Evolutionary conservation across 441 rosid species (phyloP).

Genomic region (Hypseocharis bilobata): DNA sequence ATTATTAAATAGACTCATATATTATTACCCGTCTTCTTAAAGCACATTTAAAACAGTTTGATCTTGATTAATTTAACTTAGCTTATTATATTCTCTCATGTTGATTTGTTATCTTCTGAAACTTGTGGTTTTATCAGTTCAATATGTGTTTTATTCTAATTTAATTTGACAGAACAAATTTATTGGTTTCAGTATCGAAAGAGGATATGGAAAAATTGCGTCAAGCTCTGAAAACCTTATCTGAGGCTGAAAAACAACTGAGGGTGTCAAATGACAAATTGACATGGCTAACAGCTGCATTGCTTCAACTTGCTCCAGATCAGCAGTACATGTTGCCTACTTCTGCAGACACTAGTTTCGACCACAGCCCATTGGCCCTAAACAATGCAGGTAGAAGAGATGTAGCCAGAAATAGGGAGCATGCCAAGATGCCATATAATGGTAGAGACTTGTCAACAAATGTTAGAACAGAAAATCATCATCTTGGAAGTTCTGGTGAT

Average conservation of each 20-base stretch:
- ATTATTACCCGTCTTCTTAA: neutral
- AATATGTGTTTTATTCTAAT: neutral
- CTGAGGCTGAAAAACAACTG: constrained; percentile 93
- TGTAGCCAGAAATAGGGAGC: constrained; percentile 27
- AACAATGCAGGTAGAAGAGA: constrained; percentile 36
- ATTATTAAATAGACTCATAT: neutral
- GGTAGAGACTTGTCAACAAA: constrained; percentile 33
- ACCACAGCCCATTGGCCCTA: constrained; percentile 46
- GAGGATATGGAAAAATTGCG: constrained; percentile 96
- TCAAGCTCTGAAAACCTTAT: constrained; percentile 83
- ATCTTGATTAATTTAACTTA: neutral
- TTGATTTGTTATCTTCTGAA: neutral
- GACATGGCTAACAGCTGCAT: constrained; percentile 93
- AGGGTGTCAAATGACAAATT: constrained; percentile 76
- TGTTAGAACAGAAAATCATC: constrained; percentile 32
- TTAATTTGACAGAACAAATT: neutral
- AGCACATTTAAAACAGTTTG: neutral
- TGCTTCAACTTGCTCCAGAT: constrained; percentile 96
- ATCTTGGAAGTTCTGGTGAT: constrained; percentile 29
- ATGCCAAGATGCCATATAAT: constrained; percentile 21
- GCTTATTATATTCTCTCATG: neutral
- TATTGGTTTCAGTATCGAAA: constrained; percentile 60
- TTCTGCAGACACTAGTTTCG: constrained; percentile 62
- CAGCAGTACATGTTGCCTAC: constrained; percentile 74
- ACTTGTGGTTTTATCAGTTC: too few species aligned